Conservation (phyloP, 768 basidiomycete genomes). For the Tulasnella calospora region DNA sequence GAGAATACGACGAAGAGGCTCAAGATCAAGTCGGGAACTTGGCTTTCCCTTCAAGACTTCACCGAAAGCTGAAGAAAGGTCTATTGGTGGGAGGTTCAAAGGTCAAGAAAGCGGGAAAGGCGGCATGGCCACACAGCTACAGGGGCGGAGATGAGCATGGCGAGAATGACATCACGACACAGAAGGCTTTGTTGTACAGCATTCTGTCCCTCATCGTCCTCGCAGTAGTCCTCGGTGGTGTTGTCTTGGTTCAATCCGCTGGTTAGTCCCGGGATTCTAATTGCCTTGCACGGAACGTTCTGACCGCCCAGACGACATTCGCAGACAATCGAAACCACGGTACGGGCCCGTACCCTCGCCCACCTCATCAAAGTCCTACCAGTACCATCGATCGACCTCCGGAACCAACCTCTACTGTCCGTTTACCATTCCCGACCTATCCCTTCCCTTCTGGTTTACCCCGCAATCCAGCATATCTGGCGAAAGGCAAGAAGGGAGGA, state of each 20-base stretch:
- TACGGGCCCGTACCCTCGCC: constrained; percentile 23
- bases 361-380: constrained; percentile 11
- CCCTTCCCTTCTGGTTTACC: constrained; percentile 29
- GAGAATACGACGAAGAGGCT: constrained; percentile 20
- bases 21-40: constrained; percentile 15
- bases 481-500: constrained; percentile 67
- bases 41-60: constrained; percentile 20
- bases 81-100: constrained; percentile 14
- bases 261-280: background rate
- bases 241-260: constrained; percentile 19
- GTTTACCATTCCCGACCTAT: background rate
- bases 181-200: constrained; percentile 19
- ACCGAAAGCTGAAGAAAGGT: constrained; percentile 24
- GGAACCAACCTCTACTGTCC: constrained; percentile 12
- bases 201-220: constrained; percentile 19
- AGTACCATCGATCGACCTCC: background rate
- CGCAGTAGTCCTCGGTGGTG: constrained; percentile 19
- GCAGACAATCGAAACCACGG: background rate
- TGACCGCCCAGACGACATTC: background rate
- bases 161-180: constrained; percentile 21
- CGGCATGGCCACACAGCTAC: background rate
- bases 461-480: constrained; percentile 54
- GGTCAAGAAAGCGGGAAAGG: constrained; percentile 8
- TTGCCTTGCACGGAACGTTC: background rate
- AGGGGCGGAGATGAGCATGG: background rate